Conservation (phyloP, 805 yeast species). For the Torulaspora delbrueckii region DNA sequence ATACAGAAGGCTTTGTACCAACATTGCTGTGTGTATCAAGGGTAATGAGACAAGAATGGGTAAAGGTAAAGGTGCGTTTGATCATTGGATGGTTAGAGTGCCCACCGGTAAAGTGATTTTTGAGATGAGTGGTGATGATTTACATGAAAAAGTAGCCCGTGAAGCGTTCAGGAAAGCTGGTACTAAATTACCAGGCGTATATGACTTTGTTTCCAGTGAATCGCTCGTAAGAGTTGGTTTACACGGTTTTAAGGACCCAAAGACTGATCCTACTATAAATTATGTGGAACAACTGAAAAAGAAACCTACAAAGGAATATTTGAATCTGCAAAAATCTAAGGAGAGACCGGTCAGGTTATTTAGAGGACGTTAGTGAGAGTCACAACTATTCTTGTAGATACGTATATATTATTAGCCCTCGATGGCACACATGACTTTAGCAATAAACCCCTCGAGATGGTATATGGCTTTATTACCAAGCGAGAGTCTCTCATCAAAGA, state of each 20-base stretch:
- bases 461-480: slow-evolving; percentile 85
- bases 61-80: slow-evolving; percentile 97
- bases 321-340: slow-evolving; percentile 49
- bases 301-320: slow-evolving; percentile 62
- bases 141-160: slow-evolving; percentile 85
- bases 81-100: slow-evolving; percentile 94
- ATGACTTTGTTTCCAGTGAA: slow-evolving; percentile 69
- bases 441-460: slow-evolving; percentile 92
- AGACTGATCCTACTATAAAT: slow-evolving; percentile 43
- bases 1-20: slow-evolving; percentile 76
- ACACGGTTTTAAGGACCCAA: slow-evolving; percentile 42
- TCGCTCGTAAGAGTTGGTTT: slow-evolving; percentile 70
- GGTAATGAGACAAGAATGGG: slow-evolving; percentile 99
- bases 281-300: slow-evolving; percentile 49
- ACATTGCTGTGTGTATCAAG: slow-evolving; percentile 87
- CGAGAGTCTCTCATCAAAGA: slow-evolving; percentile 79
- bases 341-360: slow-evolving; percentile 51
- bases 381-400: slow-evolving; percentile 5
- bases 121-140: slow-evolving; percentile 67
- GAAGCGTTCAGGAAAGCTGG: slow-evolving; percentile 89
- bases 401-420: slow-evolving; percentile 36
- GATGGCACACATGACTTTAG: slow-evolving; percentile 74
- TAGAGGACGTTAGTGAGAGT: slow-evolving; percentile 49
- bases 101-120: slow-evolving; percentile 92
- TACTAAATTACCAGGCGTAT: slow-evolving; percentile 86